These are phyloP conservation scores for Bipolaris oryzae DNA, from an alignment of 2,329 filamentous ascomycete genomes.

Conservation along the genomic window DNA sequence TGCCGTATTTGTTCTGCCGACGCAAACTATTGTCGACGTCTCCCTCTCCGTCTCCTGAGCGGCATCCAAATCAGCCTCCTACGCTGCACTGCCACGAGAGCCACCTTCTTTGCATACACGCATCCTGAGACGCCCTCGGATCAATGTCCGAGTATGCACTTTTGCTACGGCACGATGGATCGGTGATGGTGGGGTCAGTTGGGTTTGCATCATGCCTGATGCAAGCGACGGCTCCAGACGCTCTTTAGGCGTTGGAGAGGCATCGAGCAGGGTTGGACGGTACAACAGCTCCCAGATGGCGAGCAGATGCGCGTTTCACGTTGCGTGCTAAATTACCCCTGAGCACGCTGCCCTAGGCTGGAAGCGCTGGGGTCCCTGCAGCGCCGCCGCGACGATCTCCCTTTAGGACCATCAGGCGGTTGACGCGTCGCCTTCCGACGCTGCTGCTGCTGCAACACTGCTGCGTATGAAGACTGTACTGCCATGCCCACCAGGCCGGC, in stretches of 20 bases:
- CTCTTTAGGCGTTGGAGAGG: constrained; percentile 20
- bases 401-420: constrained; percentile 27
- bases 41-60: background rate
- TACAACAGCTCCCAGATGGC: constrained; percentile 13
- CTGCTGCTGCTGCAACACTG: background rate
- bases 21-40: background rate
- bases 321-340: constrained; percentile 27
- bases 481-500: background rate
- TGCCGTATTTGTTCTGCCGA: constrained; percentile 6
- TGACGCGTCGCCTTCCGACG: constrained; percentile 7
- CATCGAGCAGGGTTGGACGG: constrained; percentile 8
- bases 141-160: constrained; percentile 27
- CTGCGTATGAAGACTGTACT: background rate
- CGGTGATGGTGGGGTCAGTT: constrained; percentile 18
- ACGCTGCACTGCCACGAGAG: constrained; percentile 7
- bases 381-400: constrained; percentile 39
- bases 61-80: constrained; percentile 7
- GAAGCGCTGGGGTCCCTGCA: constrained; percentile 30
- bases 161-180: constrained; percentile 26
- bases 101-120: constrained; percentile 16
- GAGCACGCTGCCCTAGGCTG: constrained; percentile 20
- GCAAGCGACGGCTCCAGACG: constrained; percentile 33
- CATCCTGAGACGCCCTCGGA: constrained; percentile 31
- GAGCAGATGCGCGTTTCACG: constrained; percentile 40
- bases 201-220: constrained; percentile 15